phyloP scores from a whole-genome alignment of 345 rosid genomes.

The Populus alba region DNA sequence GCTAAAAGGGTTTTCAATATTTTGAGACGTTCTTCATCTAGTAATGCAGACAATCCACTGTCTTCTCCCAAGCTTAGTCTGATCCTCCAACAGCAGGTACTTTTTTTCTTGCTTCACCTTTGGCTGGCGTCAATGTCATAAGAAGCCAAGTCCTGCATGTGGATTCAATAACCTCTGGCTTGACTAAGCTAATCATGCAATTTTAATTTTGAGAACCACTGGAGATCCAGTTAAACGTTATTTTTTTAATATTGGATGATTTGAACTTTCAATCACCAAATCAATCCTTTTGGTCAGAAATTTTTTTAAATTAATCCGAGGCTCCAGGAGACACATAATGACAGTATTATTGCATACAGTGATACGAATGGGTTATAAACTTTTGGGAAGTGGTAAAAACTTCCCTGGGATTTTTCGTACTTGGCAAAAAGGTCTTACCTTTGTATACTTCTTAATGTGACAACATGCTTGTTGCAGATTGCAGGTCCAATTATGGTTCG shows the following conservation, averaged over 20 bases:
- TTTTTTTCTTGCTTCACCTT: background rate
- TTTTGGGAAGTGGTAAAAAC: too few relatives aligned
- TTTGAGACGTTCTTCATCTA: conserved; percentile 38
- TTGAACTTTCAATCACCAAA: background rate
- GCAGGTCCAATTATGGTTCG: conserved; percentile 69
- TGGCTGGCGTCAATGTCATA: too few relatives aligned
- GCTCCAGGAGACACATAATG: too few relatives aligned
- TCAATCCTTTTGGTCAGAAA: background rate
- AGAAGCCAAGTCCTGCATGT: background rate
- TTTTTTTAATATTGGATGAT: background rate
- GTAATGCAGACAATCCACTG: conserved; percentile 32
- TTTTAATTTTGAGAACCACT: too few relatives aligned
- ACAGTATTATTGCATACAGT: too few relatives aligned
- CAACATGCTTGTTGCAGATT: conserved; percentile 39
- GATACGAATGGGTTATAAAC: too few relatives aligned
- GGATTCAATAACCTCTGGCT: background rate
- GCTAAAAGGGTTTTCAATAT: conserved; percentile 43
- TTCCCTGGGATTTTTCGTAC: too few relatives aligned
- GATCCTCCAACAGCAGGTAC: conserved; percentile 86
- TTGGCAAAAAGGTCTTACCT: too few relatives aligned
- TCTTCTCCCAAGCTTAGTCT: conserved; percentile 68
- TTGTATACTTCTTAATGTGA: too few relatives aligned
- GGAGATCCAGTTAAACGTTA: too few relatives aligned
- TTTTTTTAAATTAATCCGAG: background rate
- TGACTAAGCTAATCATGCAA: background rate